Percentiles rank a stretch among this genome's conserved stretches.
Evolutionary conservation across 164 flowering plant species (phyloP).

Genomic region (Liriodendron chinense): DNA sequence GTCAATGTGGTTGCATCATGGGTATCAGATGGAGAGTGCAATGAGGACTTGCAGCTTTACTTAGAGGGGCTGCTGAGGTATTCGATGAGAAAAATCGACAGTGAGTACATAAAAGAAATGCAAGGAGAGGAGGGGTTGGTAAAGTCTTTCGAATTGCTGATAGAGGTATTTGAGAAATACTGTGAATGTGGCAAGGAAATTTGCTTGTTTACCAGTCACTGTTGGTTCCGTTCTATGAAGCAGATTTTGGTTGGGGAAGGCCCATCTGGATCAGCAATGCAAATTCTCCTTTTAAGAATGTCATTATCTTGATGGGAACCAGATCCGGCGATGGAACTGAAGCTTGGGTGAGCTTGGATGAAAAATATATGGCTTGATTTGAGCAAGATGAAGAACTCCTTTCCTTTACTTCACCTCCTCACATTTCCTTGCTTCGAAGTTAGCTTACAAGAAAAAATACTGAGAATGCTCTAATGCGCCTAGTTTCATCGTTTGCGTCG

Average conservation of each 20-base stretch:
- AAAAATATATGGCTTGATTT: conserved; percentile 14
- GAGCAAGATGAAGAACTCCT: conserved; percentile 13
- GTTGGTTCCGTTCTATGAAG: conserved; percentile 31
- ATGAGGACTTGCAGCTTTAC: background rate
- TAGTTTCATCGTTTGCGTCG: too few species aligned
- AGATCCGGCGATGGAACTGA: conserved; percentile 24
- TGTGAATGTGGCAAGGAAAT: conserved; percentile 2
- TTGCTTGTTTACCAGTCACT: conserved; percentile 23
- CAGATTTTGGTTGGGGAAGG: conserved; percentile 49
- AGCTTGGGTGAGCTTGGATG: conserved; percentile 16
- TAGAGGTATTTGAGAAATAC: background rate
- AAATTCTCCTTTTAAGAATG: conserved; percentile 7
- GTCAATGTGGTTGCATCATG: background rate
- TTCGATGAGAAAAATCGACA: conserved; percentile 7
- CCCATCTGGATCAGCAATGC: conserved; percentile 28
- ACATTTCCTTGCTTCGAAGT: too few species aligned
- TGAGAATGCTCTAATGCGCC: too few species aligned
- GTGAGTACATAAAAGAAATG: conserved; percentile 6
- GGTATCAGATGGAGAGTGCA: background rate
- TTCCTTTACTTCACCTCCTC: conserved; percentile 1
- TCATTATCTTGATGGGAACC: conserved; percentile 11
- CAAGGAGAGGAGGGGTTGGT: background rate
- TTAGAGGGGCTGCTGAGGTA: conserved; percentile 16
- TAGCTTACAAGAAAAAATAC: too few species aligned
- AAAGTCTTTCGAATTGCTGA: background rate